Conservation (phyloP, 352 stramenopile species). For the Pythium chondricola region DNA sequence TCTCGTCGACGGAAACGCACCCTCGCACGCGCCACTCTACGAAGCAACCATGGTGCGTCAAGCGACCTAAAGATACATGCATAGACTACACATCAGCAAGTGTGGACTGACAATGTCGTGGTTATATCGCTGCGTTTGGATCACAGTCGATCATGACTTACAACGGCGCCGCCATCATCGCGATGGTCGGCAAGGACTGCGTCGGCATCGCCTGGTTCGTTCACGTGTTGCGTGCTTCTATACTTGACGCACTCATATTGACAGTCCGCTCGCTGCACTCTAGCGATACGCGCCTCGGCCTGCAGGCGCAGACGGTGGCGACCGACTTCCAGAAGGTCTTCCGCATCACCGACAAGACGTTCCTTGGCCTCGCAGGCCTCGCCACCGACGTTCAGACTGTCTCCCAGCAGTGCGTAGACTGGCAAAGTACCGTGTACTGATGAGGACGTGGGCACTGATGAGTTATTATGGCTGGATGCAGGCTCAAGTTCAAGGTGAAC, state of each 20-base stretch:
- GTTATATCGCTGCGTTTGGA: not conserved
- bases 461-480: constrained; percentile 3
- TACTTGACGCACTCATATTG: no score
- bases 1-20: no score
- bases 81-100: not conserved
- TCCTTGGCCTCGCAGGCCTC: constrained; percentile 96
- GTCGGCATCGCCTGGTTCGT: constrained; percentile 95
- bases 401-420: constrained; percentile 73
- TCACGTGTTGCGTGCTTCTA: no score
- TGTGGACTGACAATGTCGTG: not conserved
- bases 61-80: not conserved
- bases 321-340: constrained; percentile 99
- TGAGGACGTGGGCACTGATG: no score
- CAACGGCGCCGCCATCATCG: constrained; percentile 98
- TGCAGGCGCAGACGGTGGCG: constrained; percentile 95
- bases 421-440: no score
- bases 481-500: constrained; percentile 92
- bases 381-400: constrained; percentile 98
- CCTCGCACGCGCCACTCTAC: not conserved
- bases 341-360: constrained; percentile 94
- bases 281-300: constrained; percentile 95
- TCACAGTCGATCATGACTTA: constrained; percentile 90
- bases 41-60: constrained; percentile 11
- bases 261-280: no score
- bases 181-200: constrained; percentile 99